phyloP scores from a whole-genome alignment of 108 stramenopile genomes.

The Craspedostauros australis region DNA sequence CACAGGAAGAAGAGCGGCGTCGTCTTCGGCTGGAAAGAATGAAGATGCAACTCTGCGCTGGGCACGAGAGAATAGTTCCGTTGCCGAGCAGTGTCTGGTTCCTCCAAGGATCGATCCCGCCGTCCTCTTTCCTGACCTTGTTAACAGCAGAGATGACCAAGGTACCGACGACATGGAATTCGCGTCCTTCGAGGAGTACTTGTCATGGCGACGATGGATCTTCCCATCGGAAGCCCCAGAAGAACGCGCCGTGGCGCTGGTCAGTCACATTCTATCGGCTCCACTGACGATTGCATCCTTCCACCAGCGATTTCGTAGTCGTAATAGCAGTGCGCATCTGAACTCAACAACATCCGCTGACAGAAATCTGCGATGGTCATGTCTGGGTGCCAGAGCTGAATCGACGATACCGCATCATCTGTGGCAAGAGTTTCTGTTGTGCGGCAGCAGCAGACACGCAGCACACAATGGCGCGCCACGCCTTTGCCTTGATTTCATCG shows the following conservation, averaged over 20 bases:
- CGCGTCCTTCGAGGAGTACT: conserved; percentile 42
- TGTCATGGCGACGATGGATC: conserved; percentile 48
- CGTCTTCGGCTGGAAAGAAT: too few relatives aligned
- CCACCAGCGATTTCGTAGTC: background rate
- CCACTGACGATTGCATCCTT: conserved; percentile 56
- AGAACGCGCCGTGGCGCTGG: conserved; percentile 33
- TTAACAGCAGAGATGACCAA: background rate
- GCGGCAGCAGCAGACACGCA: background rate
- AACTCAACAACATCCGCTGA: background rate
- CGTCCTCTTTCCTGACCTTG: background rate
- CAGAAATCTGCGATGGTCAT: conserved; percentile 29
- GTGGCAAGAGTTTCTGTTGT: conserved; percentile 71
- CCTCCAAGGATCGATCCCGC: conserved; percentile 5
- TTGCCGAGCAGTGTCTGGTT: conserved; percentile 18
- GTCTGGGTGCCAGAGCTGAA: conserved; percentile 84
- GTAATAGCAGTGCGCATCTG: background rate
- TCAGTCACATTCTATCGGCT: conserved; percentile 67
- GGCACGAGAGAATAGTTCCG: conserved; percentile 16
- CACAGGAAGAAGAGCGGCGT: too few relatives aligned
- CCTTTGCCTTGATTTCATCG: conserved; percentile 63
- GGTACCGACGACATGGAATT: background rate
- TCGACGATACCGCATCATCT: conserved; percentile 70
- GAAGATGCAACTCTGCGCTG: conserved; percentile 15
- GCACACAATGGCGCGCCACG: background rate
- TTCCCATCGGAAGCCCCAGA: conserved; percentile 2